These are phyloP conservation scores for Orbilia oligospora DNA, from an alignment of 2,329 filamentous ascomycete genomes.

Conservation along the genomic window DNA sequence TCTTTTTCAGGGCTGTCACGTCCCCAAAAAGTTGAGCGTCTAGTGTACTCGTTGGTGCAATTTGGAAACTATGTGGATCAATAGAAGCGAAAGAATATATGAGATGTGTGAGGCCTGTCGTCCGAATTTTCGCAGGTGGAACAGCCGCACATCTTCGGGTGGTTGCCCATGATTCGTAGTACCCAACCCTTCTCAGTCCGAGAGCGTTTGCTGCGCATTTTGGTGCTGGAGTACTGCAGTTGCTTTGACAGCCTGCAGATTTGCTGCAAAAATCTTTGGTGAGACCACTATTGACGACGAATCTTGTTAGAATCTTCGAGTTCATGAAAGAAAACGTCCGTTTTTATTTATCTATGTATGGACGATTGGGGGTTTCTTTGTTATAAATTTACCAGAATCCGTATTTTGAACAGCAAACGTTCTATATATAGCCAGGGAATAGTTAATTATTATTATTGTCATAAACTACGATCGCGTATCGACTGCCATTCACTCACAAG, in stretches of 20 bases:
- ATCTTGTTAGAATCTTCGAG: background rate
- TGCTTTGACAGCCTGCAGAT: constrained; percentile 11
- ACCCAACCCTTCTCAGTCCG: constrained; percentile 52
- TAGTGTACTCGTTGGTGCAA: constrained; percentile 41
- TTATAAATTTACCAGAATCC: constrained; percentile 13
- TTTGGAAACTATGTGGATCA: constrained; percentile 60
- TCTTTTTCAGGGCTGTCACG: constrained; percentile 64
- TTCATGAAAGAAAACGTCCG: no score
- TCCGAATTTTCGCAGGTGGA: constrained; percentile 46
- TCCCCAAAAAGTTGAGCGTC: constrained; percentile 47
- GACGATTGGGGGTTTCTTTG: no score
- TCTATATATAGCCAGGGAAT: background rate
- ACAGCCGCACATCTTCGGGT: constrained; percentile 51
- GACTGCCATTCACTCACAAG: background rate
- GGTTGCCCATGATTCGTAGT: constrained; percentile 55
- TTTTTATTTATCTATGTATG: no score
- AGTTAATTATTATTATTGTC: background rate
- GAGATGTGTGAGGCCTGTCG: constrained; percentile 62
- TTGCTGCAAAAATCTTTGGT: constrained; percentile 55
- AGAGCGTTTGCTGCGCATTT: background rate
- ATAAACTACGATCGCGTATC: background rate
- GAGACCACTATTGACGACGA: constrained; percentile 50
- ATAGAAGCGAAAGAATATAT: constrained; percentile 63
- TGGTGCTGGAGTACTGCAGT: background rate
- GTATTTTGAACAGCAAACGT: constrained; percentile 40